Conservation (phyloP, 1,284 basidiomycete genomes). For the Apiotrichum laibachii region DNA sequence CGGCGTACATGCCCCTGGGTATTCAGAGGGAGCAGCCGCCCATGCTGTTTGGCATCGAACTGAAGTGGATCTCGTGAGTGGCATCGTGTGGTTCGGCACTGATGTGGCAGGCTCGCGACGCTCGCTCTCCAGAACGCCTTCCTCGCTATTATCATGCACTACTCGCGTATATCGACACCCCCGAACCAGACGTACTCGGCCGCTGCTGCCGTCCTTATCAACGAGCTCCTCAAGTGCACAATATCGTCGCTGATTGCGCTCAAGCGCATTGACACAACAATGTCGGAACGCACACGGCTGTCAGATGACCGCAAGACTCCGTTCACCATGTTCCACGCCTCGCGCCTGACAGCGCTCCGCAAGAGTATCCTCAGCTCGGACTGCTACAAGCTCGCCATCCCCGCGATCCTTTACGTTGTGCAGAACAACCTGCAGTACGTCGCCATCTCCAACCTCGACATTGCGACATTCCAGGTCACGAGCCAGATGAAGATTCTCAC, state of each 20-base stretch:
- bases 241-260: conserved; percentile 74
- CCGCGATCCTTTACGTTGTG: conserved; percentile 91
- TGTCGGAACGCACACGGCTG: not conserved
- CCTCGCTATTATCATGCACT: conserved; percentile 89
- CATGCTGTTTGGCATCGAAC: conserved; percentile 43
- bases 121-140: conserved; percentile 90
- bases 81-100: too few species aligned
- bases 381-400: conserved; percentile 95
- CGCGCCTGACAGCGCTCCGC: conserved; percentile 30
- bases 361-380: conserved; percentile 67
- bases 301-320: conserved; percentile 12
- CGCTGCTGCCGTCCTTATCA: conserved; percentile 85
- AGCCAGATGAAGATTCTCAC: conserved; percentile 99
- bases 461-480: conserved; percentile 82
- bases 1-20: conserved; percentile 9
- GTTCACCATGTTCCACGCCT: conserved; percentile 31
- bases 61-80: conserved; percentile 50
- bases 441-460: conserved; percentile 86
- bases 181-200: conserved; percentile 76
- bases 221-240: conserved; percentile 84
- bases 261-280: conserved; percentile 45
- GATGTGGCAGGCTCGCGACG: conserved; percentile 67
- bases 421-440: conserved; percentile 97
- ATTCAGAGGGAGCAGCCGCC: conserved; percentile 29
- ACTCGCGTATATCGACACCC: conserved; percentile 78